A percentile compares a stretch with the other conserved stretches of the same genome.
Conservation (phyloP, 768 basidiomycete genomes). For the Fibroporia radiculosa region DNA sequence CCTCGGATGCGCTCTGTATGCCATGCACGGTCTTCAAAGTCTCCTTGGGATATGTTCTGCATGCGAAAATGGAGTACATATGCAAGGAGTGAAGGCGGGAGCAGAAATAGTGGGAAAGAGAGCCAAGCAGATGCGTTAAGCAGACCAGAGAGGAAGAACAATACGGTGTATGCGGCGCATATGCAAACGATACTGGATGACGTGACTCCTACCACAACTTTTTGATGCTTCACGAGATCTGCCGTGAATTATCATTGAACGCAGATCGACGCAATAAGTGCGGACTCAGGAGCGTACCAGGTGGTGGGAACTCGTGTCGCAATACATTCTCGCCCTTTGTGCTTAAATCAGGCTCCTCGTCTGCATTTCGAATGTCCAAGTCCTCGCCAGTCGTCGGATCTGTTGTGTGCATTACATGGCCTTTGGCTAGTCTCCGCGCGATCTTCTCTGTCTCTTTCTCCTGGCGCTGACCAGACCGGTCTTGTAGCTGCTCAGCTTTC, state of each 20-base stretch:
- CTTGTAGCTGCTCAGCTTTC: conserved; percentile 23
- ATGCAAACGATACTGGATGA: conserved; percentile 15
- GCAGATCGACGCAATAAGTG: background rate
- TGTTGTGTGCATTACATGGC: conserved; percentile 27
- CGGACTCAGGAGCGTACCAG: conserved; percentile 15
- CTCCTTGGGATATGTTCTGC: conserved; percentile 14
- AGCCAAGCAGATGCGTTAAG: conserved; percentile 6
- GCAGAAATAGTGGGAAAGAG: conserved; percentile 1
- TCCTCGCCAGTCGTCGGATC: conserved; percentile 44
- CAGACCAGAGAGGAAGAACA: conserved; percentile 14
- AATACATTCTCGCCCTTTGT: conserved; percentile 23
- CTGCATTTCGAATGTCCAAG: conserved; percentile 40
- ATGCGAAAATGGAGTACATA: conserved; percentile 20
- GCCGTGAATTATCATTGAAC: background rate
- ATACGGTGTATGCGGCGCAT: conserved; percentile 12
- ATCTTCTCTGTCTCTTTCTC: conserved; percentile 20
- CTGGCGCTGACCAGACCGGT: conserved; percentile 15
- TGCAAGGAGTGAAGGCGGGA: conserved; percentile 15
- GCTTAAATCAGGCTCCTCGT: conserved; percentile 18
- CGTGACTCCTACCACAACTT: conserved; percentile 12
- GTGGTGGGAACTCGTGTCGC: conserved; percentile 21
- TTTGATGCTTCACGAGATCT: conserved; percentile 22
- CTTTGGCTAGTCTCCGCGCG: conserved; percentile 21
- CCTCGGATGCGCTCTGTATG: conserved; percentile 26
- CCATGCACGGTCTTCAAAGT: conserved; percentile 25